These are phyloP conservation scores for Agrostemma githago DNA, from an alignment of 148 eudicot species.

Conservation along the genomic window DNA sequence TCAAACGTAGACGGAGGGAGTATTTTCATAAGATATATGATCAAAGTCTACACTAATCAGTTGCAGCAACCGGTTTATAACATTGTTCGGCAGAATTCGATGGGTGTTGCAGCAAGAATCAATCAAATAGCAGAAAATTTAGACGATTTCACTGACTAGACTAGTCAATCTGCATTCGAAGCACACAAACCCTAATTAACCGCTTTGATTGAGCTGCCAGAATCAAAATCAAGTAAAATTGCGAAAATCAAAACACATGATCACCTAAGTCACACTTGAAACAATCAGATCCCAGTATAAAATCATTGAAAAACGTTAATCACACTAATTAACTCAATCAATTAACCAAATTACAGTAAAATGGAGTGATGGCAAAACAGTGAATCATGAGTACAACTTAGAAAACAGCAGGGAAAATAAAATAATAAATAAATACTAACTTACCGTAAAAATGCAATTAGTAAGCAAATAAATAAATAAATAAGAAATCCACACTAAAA, in stretches of 20 bases:
- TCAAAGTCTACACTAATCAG: not conserved
- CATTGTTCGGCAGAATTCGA: not conserved
- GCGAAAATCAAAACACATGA: not conserved
- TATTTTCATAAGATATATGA: no score
- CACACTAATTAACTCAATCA: not conserved
- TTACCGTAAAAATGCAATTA: constrained; percentile 3
- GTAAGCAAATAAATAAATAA: not conserved
- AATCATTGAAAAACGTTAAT: not conserved
- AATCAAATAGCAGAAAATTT: not conserved
- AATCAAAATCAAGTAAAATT: not conserved
- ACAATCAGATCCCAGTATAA: not conserved
- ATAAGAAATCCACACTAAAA: not conserved
- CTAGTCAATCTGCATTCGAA: not conserved
- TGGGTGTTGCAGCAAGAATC: not conserved
- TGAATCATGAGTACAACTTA: not conserved
- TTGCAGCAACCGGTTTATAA: not conserved
- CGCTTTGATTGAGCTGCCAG: not conserved
- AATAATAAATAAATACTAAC: not conserved
- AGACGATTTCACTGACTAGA: not conserved
- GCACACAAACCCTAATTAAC: not conserved
- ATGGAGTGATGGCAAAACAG: not conserved
- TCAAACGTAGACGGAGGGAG: no score
- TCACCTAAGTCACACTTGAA: not conserved
- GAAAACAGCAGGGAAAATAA: not conserved
- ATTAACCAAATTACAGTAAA: not conserved